Evolutionary conservation across 495 filamentous ascomycete species (phyloP), one percentile per base, ranked within the genome.

Genomic region (Penicillium chermesinum): DNA sequence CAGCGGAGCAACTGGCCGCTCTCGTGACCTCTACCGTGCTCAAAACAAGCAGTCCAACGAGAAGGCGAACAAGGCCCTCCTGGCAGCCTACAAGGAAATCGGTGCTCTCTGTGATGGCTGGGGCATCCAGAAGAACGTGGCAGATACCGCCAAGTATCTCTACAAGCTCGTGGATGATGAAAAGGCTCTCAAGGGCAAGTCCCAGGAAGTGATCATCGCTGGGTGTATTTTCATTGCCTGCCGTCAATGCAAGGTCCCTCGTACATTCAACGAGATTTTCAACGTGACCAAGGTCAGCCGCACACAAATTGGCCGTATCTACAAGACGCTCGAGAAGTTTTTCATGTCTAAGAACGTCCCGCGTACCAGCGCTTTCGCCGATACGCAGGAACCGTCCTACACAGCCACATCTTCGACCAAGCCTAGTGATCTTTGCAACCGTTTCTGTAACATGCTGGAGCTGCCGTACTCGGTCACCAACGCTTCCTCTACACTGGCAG

Each of bases 211-310:
- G 38, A 84, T 97, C 48, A 91, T 95, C 43, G 94, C 93, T 7
- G 89, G 89, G 2, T 96, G 91, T 65, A 91, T 98, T 66, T 96
- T 97, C 73, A 90, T 97, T 59, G 91, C 93, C 18, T 96, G 91
- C 63, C 89, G 93, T 27, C 89, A 95, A 67, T 85, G 84, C 59
- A 80, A 82, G 53, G 86, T 89, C 15, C 85, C 86, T 2, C 84
- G 94, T 42, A 95, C 89, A 1, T 98, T 97, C 73, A 83, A 84
- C 18, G 94, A 97, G 65, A 88, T 98, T 55, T 91, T 85, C 63
- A 80, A 85, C 36, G 71, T 96, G 66, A 97, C 93, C 35, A 93
- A 91, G 57, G 91, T 97, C 10, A 82, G 86, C 19, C 94, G 96
- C 71, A 96, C 96, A 71, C 94, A 97, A 62, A 96, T 97, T 54